These are phyloP conservation scores for Cercospora zeae-maydis DNA, from an alignment of 2,329 filamentous ascomycete species.

Conservation along the genomic window DNA sequence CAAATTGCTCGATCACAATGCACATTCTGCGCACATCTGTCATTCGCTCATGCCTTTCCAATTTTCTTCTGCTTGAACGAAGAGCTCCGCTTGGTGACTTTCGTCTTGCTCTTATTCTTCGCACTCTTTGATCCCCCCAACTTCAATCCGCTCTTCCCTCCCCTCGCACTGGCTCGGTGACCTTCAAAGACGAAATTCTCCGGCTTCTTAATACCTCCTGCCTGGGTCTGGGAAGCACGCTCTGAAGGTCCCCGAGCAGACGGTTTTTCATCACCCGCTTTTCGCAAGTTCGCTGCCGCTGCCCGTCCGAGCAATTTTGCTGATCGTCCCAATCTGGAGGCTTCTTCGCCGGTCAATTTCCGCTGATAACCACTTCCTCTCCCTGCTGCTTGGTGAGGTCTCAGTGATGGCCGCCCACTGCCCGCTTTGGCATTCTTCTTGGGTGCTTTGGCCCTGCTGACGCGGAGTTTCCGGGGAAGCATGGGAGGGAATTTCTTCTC, in stretches of 20 bases:
- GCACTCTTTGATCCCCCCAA: constrained; percentile 51
- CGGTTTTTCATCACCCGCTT: constrained; percentile 11
- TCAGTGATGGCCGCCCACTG: constrained; percentile 27
- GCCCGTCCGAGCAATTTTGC: constrained; percentile 70
- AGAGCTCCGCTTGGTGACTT: constrained; percentile 44
- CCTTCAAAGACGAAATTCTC: constrained; percentile 79
- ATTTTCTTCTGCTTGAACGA: constrained; percentile 48
- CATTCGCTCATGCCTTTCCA: background rate
- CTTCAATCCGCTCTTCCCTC: constrained; percentile 61
- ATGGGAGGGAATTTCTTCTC: constrained; percentile 92
- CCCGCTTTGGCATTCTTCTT: constrained; percentile 46
- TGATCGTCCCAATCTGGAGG: constrained; percentile 69
- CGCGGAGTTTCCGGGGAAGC: constrained; percentile 82
- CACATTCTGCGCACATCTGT: background rate
- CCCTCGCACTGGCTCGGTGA: constrained; percentile 64
- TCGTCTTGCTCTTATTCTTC: constrained; percentile 45
- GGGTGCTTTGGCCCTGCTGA: constrained; percentile 76
- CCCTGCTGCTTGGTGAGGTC: constrained; percentile 21
- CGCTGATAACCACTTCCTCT: constrained; percentile 55
- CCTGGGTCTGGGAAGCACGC: background rate
- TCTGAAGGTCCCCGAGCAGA: background rate
- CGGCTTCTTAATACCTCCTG: constrained; percentile 52
- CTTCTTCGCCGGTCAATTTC: constrained; percentile 66
- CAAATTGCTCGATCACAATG: background rate
- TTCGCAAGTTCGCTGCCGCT: constrained; percentile 50